Conservation (phyloP, 179 eudicot species). For the Gypsophila paniculata region DNA sequence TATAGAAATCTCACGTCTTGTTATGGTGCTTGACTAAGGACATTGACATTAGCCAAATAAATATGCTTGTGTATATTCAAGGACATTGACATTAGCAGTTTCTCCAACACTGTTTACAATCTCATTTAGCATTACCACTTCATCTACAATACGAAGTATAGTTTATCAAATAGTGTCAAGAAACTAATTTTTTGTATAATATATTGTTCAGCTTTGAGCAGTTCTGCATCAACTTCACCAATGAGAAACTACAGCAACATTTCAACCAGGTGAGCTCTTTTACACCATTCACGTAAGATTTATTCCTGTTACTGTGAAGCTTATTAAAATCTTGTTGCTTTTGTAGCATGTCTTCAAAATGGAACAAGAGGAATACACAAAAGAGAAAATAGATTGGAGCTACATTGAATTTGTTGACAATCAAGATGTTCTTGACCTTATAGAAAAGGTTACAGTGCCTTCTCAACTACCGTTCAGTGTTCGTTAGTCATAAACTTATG, state of each 20-base stretch:
- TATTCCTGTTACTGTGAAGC: constrained; percentile 5
- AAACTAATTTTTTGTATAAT: constrained; percentile 20
- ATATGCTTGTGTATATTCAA: not conserved
- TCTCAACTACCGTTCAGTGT: not conserved
- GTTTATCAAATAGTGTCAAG: not conserved
- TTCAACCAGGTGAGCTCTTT: constrained; percentile 66
- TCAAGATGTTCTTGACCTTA: constrained; percentile 97
- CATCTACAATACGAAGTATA: not conserved
- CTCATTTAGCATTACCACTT: not conserved
- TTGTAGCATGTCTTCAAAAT: constrained; percentile 95
- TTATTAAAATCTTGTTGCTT: constrained; percentile 17
- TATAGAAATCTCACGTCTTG: not conserved
- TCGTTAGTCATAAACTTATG: not conserved
- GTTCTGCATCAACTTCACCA: constrained; percentile 89
- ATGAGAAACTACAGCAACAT: constrained; percentile 97
- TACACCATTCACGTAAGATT: not conserved
- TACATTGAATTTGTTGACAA: constrained; percentile 96
- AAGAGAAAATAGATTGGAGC: constrained; percentile 94
- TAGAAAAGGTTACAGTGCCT: constrained; percentile 64
- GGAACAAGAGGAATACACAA: constrained; percentile 98
- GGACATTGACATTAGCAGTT: not conserved
- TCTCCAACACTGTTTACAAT: not conserved
- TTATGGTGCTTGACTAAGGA: not conserved
- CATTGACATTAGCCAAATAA: not conserved
- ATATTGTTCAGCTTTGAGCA: constrained; percentile 79